Percentiles rank a stretch among this genome's conserved stretches.
Evolutionary conservation across 495 filamentous ascomycete species (phyloP).

Genomic region (Cudoniella acicularis): DNA sequence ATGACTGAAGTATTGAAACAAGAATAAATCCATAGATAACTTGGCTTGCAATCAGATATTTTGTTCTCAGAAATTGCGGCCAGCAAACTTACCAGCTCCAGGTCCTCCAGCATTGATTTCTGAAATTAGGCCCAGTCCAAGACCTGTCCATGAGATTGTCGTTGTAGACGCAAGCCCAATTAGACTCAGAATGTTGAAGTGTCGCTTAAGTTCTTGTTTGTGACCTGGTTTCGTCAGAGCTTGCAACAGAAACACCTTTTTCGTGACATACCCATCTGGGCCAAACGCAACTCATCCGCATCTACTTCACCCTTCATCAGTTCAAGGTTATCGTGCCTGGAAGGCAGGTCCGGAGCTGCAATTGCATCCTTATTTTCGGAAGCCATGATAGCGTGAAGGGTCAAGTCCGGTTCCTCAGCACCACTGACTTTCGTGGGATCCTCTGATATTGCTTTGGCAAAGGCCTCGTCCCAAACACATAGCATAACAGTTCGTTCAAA

Average conservation of each 20-base stretch:
- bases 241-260: neutral
- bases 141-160: conserved; percentile 42
- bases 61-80: neutral
- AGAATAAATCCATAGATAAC: conserved; percentile 37
- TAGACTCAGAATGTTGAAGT: conserved; percentile 39
- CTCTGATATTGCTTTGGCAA: neutral
- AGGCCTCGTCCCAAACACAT: neutral
- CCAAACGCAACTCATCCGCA: conserved; percentile 38
- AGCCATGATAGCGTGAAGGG: neutral
- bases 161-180: conserved; percentile 39
- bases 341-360: neutral
- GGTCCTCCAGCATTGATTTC: conserved; percentile 39
- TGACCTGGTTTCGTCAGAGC: conserved; percentile 28
- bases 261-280: conserved; percentile 42
- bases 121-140: conserved; percentile 38
- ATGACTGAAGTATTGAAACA: neutral
- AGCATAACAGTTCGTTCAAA: neutral
- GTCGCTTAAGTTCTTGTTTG: conserved; percentile 37
- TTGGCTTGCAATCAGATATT: conserved; percentile 5
- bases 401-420: neutral
- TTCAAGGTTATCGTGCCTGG: neutral
- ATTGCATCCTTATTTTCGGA: neutral
- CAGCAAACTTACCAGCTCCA: conserved; percentile 32
- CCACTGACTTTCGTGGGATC: neutral
- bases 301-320: conserved; percentile 25